Conservation (phyloP, 1,284 basidiomycete species). For the Ustilago shanxiensis region DNA sequence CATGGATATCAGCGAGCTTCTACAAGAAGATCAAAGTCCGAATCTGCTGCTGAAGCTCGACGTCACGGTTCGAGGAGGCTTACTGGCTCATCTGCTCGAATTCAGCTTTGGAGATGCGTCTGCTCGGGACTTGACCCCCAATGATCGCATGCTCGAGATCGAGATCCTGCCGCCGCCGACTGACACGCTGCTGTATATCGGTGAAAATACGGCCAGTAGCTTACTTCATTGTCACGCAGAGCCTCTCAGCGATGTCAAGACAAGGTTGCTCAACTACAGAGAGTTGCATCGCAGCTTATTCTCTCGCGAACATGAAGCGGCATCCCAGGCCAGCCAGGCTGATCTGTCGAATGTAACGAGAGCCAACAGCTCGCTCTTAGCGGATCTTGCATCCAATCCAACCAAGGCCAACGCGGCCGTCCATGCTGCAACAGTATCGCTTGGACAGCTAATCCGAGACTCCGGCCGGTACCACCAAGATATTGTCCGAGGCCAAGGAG, state of each 20-base stretch:
- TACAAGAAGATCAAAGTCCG: background rate
- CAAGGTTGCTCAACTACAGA: slow-evolving; percentile 13
- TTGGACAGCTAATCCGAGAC: slow-evolving; percentile 14
- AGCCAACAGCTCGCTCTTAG: background rate
- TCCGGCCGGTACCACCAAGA: background rate
- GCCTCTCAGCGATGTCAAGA: slow-evolving; percentile 15
- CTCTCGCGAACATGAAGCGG: background rate
- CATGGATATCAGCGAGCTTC: slow-evolving; percentile 2
- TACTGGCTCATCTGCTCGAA: slow-evolving; percentile 9
- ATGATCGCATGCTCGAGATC: background rate
- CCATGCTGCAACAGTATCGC: slow-evolving; percentile 15
- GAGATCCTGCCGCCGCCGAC: slow-evolving; percentile 11
- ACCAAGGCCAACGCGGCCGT: slow-evolving; percentile 9
- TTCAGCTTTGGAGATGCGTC: background rate
- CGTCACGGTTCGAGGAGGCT: slow-evolving; percentile 14
- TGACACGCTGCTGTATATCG: slow-evolving; percentile 12
- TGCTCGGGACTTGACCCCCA: background rate
- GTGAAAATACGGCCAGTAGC: background rate
- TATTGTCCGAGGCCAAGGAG: background rate
- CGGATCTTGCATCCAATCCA: background rate
- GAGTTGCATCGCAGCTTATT: slow-evolving; percentile 20
- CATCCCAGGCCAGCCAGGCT: background rate
- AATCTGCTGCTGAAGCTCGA: slow-evolving; percentile 11
- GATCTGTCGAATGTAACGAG: background rate
- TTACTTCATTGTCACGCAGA: background rate